Evolutionary conservation across 495 filamentous ascomycete genomes (phyloP).

Genomic region (Xylaria venustula): DNA sequence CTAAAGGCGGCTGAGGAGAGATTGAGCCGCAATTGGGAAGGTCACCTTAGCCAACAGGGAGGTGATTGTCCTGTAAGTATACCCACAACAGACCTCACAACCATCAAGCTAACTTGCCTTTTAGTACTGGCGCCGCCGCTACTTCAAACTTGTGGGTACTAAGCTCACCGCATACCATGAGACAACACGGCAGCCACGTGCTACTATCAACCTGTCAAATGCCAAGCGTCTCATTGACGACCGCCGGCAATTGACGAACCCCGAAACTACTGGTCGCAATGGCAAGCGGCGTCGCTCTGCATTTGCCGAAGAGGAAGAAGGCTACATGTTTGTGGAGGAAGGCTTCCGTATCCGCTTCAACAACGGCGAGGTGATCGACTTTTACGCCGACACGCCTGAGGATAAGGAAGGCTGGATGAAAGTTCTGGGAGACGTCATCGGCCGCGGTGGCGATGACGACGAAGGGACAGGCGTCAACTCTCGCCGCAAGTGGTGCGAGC

Average conservation of each 20-base stretch:
- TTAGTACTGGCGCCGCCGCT: slow-evolving; percentile 94
- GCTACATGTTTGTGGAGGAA: slow-evolving; percentile 99
- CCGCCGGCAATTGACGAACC: slow-evolving; percentile 74
- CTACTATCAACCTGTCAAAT: slow-evolving; percentile 94
- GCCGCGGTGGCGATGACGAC: slow-evolving; percentile 49
- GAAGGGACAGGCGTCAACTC: slow-evolving; percentile 35
- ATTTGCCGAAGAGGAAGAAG: slow-evolving; percentile 97
- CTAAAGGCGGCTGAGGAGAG: slow-evolving; percentile 81
- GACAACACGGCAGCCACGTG: slow-evolving; percentile 88
- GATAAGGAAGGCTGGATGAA: slow-evolving; percentile 95
- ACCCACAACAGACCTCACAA: neutral
- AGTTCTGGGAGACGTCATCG: slow-evolving; percentile 80
- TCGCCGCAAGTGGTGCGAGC: slow-evolving; percentile 74
- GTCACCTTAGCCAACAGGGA: slow-evolving; percentile 90
- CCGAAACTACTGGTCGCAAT: slow-evolving; percentile 68
- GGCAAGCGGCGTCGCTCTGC: slow-evolving; percentile 85
- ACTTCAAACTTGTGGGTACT: slow-evolving; percentile 89
- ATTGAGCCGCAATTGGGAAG: slow-evolving; percentile 73
- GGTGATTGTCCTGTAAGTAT: slow-evolving; percentile 92
- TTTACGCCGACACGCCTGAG: slow-evolving; percentile 84
- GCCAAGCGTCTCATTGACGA: slow-evolving; percentile 94
- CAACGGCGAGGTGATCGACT: slow-evolving; percentile 97
- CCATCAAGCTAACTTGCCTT: neutral
- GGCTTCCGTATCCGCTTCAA: slow-evolving; percentile 97
- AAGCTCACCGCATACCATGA: slow-evolving; percentile 97